phyloP scores from a whole-genome alignment of 1,139 yeast genomes.

The Nakaseomyces uthaithaninus region DNA sequence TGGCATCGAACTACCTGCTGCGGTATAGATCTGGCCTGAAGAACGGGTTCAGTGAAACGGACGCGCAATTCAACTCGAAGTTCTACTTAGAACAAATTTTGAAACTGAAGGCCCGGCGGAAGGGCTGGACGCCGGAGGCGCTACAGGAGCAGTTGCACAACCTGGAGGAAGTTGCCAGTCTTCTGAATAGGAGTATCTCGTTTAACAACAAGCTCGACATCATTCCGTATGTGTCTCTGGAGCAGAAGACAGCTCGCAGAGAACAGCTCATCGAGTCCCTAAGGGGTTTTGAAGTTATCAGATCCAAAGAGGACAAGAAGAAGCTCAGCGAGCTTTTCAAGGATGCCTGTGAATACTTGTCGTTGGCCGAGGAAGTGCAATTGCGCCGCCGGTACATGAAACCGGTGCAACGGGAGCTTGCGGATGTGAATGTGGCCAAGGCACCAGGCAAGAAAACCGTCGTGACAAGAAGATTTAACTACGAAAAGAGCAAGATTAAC shows the following conservation, averaged over 20 bases:
- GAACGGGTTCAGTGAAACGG: constrained; percentile 45
- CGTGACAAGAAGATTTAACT: constrained; percentile 43
- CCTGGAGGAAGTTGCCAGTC: constrained; percentile 24
- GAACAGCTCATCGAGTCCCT: constrained; percentile 29
- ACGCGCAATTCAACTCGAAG: constrained; percentile 52
- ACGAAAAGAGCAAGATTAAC: constrained; percentile 39
- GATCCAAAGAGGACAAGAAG: constrained; percentile 31
- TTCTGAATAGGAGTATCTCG: constrained; percentile 22
- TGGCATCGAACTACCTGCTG: constrained; percentile 38
- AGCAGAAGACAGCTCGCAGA: constrained; percentile 33
- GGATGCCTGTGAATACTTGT: constrained; percentile 34
- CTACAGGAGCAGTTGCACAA: constrained; percentile 27
- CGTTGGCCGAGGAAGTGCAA: constrained; percentile 35
- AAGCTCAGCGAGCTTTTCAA: constrained; percentile 32
- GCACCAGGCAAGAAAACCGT: constrained; percentile 34
- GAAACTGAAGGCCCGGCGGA: constrained; percentile 38
- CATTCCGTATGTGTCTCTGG: constrained; percentile 32
- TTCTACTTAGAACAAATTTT: constrained; percentile 44
- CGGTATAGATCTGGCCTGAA: constrained; percentile 43
- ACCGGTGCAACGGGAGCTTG: constrained; percentile 35
- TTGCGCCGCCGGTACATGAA: constrained; percentile 38
- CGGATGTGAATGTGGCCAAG: constrained; percentile 23
- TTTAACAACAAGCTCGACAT: constrained; percentile 38
- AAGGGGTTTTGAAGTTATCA: constrained; percentile 19
- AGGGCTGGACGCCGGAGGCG: constrained; percentile 33